These are phyloP conservation scores for Skeletonema marinoi DNA, from an alignment of 108 stramenopile species.

Conservation along the genomic window DNA sequence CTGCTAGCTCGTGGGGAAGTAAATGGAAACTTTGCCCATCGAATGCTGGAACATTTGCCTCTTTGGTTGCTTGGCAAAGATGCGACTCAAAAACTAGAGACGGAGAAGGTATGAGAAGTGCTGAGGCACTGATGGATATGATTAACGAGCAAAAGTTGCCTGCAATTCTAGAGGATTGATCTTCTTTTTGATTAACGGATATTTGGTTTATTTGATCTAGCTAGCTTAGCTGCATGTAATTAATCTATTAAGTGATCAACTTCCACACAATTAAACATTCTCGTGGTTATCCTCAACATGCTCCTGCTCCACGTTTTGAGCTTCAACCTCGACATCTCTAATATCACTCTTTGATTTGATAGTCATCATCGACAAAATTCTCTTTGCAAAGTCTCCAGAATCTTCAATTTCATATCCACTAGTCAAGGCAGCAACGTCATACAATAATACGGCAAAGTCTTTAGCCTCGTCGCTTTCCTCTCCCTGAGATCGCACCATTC, in stretches of 20 bases:
- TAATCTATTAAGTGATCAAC: neutral
- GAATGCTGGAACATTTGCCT: constrained; percentile 39
- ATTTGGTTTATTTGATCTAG: neutral
- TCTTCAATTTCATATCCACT: constrained; percentile 95
- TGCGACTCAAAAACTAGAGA: constrained; percentile 40
- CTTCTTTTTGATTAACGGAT: neutral
- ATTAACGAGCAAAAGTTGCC: constrained; percentile 21
- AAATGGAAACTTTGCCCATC: constrained; percentile 28
- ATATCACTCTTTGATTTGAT: constrained; percentile 40
- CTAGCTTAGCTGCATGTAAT: neutral
- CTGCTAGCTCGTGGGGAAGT: constrained; percentile 40
- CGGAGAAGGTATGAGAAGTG: constrained; percentile 40
- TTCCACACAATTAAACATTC: constrained; percentile 4
- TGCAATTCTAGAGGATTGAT: constrained; percentile 5
- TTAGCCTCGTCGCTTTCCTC: constrained; percentile 62
- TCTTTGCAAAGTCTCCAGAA: constrained; percentile 79
- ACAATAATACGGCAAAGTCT: constrained; percentile 82
- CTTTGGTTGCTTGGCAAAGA: constrained; percentile 43
- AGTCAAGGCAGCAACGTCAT: constrained; percentile 95
- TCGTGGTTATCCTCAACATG: constrained; percentile 2
- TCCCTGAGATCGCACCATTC: constrained; percentile 60
- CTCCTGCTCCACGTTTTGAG: constrained; percentile 7
- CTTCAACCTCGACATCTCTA: constrained; percentile 38
- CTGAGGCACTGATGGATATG: constrained; percentile 28
- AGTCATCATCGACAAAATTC: constrained; percentile 88